Evolutionary conservation across 257 asterid species (phyloP).

Genomic region (Paraleonurus japonicus): DNA sequence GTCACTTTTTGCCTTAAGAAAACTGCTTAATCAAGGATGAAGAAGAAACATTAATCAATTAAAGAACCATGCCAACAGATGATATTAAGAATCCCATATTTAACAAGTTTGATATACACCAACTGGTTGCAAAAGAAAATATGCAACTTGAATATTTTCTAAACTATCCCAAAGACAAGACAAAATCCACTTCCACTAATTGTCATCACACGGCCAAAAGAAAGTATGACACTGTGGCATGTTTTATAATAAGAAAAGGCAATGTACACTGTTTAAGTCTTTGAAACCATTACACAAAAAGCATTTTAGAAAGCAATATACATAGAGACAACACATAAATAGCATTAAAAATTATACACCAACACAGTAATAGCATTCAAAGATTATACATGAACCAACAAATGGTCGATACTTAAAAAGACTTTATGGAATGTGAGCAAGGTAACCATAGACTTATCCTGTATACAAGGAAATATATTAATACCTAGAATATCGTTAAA

Average conservation of each 20-base stretch:
- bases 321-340: not conserved
- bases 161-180: constrained; percentile 22
- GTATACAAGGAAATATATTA: not conserved
- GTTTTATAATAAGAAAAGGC: constrained; percentile 3
- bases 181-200: constrained; percentile 6
- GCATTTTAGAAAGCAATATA: not conserved
- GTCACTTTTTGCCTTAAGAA: constrained; percentile 87
- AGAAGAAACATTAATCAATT: constrained; percentile 31
- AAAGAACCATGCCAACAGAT: constrained; percentile 14
- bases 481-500: not conserved
- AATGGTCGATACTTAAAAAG: not conserved
- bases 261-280: not conserved
- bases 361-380: not conserved
- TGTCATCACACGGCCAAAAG: not conserved
- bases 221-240: constrained; percentile 17
- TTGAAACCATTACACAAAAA: not conserved
- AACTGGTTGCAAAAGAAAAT: not conserved
- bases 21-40: constrained; percentile 50
- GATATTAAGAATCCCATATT: not conserved
- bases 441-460: not conserved
- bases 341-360: not conserved
- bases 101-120: constrained; percentile 4
- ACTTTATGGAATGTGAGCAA: constrained; percentile 2
- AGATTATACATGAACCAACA: not conserved
- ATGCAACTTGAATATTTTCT: constrained; percentile 6